These are phyloP conservation scores for Nitzschia palea DNA, from an alignment of 108 stramenopile genomes.

Conservation along the genomic window DNA sequence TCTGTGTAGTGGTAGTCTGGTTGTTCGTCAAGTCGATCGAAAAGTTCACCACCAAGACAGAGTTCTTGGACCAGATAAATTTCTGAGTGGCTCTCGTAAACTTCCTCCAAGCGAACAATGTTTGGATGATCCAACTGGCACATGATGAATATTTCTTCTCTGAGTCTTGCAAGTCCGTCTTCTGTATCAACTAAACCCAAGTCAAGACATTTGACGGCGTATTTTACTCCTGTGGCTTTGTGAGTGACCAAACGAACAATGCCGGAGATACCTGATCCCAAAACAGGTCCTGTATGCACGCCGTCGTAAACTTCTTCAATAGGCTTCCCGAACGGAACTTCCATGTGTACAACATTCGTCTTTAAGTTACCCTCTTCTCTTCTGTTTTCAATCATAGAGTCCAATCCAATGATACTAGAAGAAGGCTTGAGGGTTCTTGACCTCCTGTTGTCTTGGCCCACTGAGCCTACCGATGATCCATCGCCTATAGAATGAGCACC, in stretches of 20 bases:
- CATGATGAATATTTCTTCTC: constrained; percentile 89
- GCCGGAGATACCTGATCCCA: constrained; percentile 82
- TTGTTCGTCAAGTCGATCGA: constrained; percentile 91
- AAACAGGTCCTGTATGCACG: constrained; percentile 78
- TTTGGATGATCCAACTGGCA: constrained; percentile 91
- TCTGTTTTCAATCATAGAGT: constrained; percentile 59
- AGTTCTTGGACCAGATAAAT: constrained; percentile 93
- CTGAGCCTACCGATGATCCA: constrained; percentile 7
- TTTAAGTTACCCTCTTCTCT: constrained; percentile 44
- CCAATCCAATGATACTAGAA: constrained; percentile 52
- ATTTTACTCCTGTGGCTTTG: constrained; percentile 64
- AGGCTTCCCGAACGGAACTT: constrained; percentile 86
- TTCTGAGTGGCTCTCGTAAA: constrained; percentile 77
- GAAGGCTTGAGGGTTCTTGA: constrained; percentile 39
- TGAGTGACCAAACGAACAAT: constrained; percentile 78
- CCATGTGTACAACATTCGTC: constrained; percentile 75
- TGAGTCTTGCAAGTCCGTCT: constrained; percentile 69
- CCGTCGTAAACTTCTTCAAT: constrained; percentile 88
- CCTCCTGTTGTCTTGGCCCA: neutral
- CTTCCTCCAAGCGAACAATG: constrained; percentile 82
- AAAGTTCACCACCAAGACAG: constrained; percentile 95
- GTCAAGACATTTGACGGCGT: constrained; percentile 87
- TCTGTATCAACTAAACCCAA: constrained; percentile 73
- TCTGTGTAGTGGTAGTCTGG: constrained; percentile 93
- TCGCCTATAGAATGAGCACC: neutral